phyloP scores from a whole-genome alignment of 2,329 filamentous ascomycete species.

The Stachybotrys echinatus region DNA sequence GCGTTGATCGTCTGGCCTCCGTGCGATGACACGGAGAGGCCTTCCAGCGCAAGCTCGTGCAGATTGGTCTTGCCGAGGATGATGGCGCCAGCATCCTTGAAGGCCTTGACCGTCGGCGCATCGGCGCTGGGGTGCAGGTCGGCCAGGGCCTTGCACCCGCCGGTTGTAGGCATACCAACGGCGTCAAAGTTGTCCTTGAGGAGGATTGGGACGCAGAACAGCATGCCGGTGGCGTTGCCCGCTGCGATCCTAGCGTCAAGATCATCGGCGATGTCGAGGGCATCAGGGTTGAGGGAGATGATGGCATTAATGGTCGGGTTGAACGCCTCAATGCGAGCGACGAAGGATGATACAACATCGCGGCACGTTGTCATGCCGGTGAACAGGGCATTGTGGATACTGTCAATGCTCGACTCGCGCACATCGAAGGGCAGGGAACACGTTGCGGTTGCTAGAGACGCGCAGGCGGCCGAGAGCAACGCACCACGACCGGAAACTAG shows the following conservation, averaged over 20 bases:
- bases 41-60: constrained; percentile 5
- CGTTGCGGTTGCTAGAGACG: not conserved
- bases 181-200: constrained; percentile 6
- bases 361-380: constrained; percentile 1
- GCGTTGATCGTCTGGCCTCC: constrained; percentile 4
- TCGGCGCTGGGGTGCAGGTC: constrained; percentile 2
- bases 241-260: constrained; percentile 1
- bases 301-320: constrained; percentile 4
- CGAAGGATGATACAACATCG: constrained; percentile 4
- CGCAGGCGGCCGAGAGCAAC: not conserved
- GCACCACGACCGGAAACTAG: not conserved
- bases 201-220: constrained; percentile 6
- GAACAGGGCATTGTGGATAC: constrained; percentile 3
- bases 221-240: not conserved
- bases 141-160: constrained; percentile 1
- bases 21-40: constrained; percentile 3
- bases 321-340: constrained; percentile 4
- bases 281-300: constrained; percentile 2
- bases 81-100: constrained; percentile 4
- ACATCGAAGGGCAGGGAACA: constrained; percentile 2
- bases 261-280: constrained; percentile 2
- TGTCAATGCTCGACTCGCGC: constrained; percentile 3
- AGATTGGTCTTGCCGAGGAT: constrained; percentile 6
- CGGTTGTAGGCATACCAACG: constrained; percentile 3
- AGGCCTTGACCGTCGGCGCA: constrained; percentile 2